phyloP scores from a whole-genome alignment of 2,329 filamentous ascomycete species.

The Helicocarpus griseus region DNA sequence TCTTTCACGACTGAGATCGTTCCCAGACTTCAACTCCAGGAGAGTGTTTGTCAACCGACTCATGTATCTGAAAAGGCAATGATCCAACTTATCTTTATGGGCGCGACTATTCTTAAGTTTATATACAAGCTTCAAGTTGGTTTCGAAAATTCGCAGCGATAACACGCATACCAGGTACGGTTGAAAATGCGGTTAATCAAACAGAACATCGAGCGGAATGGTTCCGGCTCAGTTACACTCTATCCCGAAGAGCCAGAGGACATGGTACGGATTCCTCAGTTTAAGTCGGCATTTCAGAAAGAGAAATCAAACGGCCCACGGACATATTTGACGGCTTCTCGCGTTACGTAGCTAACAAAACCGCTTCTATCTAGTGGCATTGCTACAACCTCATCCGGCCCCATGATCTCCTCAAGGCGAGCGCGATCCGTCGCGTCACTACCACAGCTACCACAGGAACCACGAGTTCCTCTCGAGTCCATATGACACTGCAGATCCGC shows the following conservation, averaged over 20 bases:
- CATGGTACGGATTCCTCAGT: conserved; percentile 45
- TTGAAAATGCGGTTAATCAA: conserved; percentile 56
- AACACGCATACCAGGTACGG: neutral
- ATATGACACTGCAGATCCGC: conserved; percentile 54
- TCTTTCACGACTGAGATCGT: no score
- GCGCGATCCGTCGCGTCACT: conserved; percentile 56
- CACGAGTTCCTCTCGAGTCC: conserved; percentile 53
- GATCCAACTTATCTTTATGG: no score
- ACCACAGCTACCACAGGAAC: conserved; percentile 49
- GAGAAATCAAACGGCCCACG: neutral
- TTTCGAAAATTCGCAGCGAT: no score
- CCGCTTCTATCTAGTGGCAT: conserved; percentile 49
- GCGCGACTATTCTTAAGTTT: no score
- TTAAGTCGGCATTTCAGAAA: neutral
- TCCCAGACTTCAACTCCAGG: no score
- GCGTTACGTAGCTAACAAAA: neutral
- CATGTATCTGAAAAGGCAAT: no score
- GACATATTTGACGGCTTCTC: neutral
- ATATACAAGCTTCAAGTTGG: no score
- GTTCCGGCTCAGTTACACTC: conserved; percentile 56
- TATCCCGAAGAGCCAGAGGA: conserved; percentile 66
- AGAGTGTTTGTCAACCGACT: no score
- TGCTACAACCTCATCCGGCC: conserved; percentile 63
- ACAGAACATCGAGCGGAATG: conserved; percentile 56
- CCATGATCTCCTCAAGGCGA: conserved; percentile 54